Conservation (phyloP, 2,329 filamentous ascomycete genomes). For the Immersiporthe knoxdaviesiana region DNA sequence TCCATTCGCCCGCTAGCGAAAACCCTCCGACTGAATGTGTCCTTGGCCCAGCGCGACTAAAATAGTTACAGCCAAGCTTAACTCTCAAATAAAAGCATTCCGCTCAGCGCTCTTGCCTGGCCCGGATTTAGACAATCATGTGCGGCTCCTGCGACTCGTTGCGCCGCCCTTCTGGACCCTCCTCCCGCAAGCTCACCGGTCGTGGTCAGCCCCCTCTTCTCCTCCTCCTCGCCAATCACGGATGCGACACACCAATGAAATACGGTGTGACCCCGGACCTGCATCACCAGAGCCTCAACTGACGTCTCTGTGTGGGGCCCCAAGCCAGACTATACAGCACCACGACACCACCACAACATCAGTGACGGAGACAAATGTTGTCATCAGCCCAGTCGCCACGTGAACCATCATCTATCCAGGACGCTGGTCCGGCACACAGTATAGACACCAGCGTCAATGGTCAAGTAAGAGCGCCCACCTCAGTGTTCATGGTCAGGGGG, state of each 20-base stretch:
- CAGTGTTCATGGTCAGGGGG: not conserved
- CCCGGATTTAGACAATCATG: constrained; percentile 1
- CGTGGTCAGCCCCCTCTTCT: not conserved
- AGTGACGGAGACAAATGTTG: not conserved
- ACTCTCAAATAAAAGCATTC: not conserved
- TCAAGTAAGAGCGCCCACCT: not conserved
- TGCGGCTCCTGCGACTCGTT: not conserved
- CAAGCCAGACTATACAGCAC: not conserved
- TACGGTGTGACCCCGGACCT: not conserved
- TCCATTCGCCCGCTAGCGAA: not conserved
- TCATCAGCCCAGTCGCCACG: not conserved
- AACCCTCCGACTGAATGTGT: not conserved
- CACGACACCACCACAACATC: not conserved
- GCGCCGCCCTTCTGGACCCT: not conserved
- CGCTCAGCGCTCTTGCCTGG: not conserved
- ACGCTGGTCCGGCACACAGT: not conserved
- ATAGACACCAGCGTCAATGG: not conserved
- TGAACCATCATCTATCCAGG: not conserved
- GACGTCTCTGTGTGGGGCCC: not conserved
- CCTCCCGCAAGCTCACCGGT: not conserved
- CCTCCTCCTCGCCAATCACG: not conserved
- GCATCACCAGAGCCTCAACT: constrained; percentile 2
- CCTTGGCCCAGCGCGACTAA: not conserved
- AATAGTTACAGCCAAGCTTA: not conserved
- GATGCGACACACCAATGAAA: not conserved